These are phyloP conservation scores for Theobroma grandiflorum DNA, from an alignment of 441 rosid species.

Conservation along the genomic window DNA sequence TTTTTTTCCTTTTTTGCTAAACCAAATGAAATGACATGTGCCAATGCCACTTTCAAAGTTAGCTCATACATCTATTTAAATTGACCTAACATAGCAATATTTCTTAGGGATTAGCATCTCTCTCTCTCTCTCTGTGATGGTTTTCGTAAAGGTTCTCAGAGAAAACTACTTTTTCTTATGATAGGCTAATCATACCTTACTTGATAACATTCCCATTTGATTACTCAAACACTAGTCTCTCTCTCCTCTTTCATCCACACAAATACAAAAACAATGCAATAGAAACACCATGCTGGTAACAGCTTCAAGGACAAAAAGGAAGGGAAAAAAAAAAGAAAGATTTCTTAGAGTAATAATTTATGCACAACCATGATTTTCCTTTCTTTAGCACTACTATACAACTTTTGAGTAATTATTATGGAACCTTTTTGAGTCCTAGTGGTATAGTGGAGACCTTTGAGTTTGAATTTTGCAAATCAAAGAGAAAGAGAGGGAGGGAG, in stretches of 20 bases:
- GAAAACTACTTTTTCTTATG: constrained; percentile 34
- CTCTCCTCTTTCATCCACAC: background rate
- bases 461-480: constrained; percentile 8
- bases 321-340: background rate
- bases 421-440: constrained; percentile 9
- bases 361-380: constrained; percentile 13
- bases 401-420: constrained; percentile 23
- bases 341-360: background rate
- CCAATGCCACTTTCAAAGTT: constrained; percentile 28
- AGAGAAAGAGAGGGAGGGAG: background rate
- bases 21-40: constrained; percentile 28
- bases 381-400: constrained; percentile 16
- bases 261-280: background rate
- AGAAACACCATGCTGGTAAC: background rate
- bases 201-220: constrained; percentile 19
- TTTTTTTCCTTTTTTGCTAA: background rate
- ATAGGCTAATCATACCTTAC: constrained; percentile 44
- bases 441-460: constrained; percentile 11
- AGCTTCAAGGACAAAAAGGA: constrained; percentile 12
- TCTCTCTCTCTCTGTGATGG: background rate
- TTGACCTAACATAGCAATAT: constrained; percentile 26
- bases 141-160: constrained; percentile 16
- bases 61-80: constrained; percentile 16
- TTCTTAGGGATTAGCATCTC: constrained; percentile 27
- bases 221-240: background rate